phyloP scores from a whole-genome alignment of 2,329 filamentous ascomycete species.

The Diaporthe ilicicola region DNA sequence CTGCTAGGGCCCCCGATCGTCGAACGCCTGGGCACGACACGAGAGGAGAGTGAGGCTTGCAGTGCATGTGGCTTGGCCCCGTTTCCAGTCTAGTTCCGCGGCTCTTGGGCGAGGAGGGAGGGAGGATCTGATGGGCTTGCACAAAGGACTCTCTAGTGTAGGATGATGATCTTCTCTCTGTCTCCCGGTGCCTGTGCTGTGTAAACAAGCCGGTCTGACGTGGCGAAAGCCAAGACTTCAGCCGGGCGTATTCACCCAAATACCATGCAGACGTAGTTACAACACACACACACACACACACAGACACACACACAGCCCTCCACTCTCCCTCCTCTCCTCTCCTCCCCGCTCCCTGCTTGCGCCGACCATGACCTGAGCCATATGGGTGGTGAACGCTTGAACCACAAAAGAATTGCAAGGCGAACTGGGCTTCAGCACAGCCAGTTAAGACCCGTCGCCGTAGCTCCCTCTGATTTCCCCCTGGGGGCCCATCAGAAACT shows the following conservation, averaged over 20 bases:
- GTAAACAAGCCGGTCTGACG: conserved; percentile 16
- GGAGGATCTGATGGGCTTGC: not conserved
- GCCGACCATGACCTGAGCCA: not conserved
- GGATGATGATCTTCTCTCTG: not conserved
- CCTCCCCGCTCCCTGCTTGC: not conserved
- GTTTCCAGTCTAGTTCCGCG: not conserved
- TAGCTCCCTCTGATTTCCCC: not conserved
- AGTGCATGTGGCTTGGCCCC: no score
- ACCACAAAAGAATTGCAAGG: not conserved
- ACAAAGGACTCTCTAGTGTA: not conserved
- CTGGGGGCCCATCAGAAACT: not conserved
- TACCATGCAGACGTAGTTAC: not conserved
- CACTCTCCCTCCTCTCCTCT: not conserved
- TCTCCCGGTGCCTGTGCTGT: not conserved
- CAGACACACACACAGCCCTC: not conserved
- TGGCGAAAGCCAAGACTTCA: not conserved
- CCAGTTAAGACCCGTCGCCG: not conserved
- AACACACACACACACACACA: not conserved
- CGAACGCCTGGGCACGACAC: not conserved
- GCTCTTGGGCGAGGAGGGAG: not conserved
- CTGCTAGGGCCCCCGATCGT: not conserved
- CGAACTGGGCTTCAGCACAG: not conserved
- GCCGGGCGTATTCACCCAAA: not conserved
- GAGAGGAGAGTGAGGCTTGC: no score
- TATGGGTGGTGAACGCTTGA: not conserved